Evolutionary conservation across 23 red algal species (phyloP).

Genomic region (Gracilaria gracilis): DNA sequence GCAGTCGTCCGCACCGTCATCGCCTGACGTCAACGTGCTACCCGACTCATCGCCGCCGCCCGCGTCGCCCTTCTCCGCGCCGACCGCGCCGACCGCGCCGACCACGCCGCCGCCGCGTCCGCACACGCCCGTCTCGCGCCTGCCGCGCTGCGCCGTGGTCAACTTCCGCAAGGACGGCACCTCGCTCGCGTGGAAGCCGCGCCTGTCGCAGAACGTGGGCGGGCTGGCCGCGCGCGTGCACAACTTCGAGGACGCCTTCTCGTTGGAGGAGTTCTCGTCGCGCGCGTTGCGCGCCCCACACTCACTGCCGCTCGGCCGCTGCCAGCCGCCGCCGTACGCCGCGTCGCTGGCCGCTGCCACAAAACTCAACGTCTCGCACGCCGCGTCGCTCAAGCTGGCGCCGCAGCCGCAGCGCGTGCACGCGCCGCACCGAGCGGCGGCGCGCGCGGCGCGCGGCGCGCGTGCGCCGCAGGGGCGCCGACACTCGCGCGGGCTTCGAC

Average conservation of each 20-base stretch:
- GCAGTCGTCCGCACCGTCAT: too few relatives aligned
- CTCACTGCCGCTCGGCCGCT: not conserved
- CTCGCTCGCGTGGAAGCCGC: conserved; percentile 40
- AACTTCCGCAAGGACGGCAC: conserved; percentile 60
- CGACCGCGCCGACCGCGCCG: not conserved
- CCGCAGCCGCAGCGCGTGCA: not conserved
- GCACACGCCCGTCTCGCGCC: conserved; percentile 1
- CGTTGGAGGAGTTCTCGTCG: conserved; percentile 71
- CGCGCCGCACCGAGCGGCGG: not conserved
- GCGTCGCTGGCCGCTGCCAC: conserved; percentile 3
- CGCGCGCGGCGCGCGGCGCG: not conserved
- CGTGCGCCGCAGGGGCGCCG: too few relatives aligned
- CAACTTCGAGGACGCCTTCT: conserved; percentile 74
- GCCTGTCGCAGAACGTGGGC: conserved; percentile 53
- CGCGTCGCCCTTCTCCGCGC: conserved; percentile 4
- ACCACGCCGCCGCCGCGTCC: not conserved
- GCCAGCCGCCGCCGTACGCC: not conserved
- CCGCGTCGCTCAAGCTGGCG: not conserved
- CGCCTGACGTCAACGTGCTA: too few relatives aligned
- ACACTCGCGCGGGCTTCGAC: not conserved
- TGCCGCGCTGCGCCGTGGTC: conserved; percentile 71
- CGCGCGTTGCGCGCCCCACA: conserved; percentile 22
- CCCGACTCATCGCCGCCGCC: not conserved
- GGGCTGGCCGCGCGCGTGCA: conserved; percentile 61
- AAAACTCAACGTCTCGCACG: not conserved